phyloP scores from a whole-genome alignment of 345 rosid species.

The Eucalyptus polyanthemos region DNA sequence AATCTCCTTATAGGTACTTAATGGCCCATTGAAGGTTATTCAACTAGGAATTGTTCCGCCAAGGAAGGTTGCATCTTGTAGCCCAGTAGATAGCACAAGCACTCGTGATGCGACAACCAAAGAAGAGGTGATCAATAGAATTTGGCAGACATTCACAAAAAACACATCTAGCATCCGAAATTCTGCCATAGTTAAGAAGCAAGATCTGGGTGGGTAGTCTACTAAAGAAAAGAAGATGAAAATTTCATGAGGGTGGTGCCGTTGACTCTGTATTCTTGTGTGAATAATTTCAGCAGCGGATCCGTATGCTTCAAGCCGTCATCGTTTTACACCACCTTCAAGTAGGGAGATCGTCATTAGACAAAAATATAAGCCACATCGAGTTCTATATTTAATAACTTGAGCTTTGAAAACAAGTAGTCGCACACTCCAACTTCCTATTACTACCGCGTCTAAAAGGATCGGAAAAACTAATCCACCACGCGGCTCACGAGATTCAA shows the following conservation, averaged over 20 bases:
- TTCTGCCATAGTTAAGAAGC: too few species aligned
- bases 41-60: too few species aligned
- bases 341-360: not conserved
- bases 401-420: not conserved
- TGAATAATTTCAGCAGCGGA: not conserved
- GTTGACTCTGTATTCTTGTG: not conserved
- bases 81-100: too few species aligned
- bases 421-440: not conserved
- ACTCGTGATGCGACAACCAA: too few species aligned
- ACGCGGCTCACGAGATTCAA: not conserved
- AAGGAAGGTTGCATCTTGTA: too few species aligned
- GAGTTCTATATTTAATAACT: not conserved
- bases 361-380: not conserved
- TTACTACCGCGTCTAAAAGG: not conserved
- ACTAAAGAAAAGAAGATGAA: not conserved
- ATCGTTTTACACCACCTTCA: not conserved
- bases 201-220: too few species aligned
- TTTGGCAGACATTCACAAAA: too few species aligned
- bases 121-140: too few species aligned
- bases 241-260: not conserved
- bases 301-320: not conserved
- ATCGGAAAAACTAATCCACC: not conserved
- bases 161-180: too few species aligned
- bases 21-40: too few species aligned
- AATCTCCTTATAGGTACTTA: too few species aligned